Evolutionary conservation across 2,329 filamentous ascomycete species (phyloP), one percentile per base, ranked within the genome.

Genomic region (Colletotrichum sp.): DNA sequence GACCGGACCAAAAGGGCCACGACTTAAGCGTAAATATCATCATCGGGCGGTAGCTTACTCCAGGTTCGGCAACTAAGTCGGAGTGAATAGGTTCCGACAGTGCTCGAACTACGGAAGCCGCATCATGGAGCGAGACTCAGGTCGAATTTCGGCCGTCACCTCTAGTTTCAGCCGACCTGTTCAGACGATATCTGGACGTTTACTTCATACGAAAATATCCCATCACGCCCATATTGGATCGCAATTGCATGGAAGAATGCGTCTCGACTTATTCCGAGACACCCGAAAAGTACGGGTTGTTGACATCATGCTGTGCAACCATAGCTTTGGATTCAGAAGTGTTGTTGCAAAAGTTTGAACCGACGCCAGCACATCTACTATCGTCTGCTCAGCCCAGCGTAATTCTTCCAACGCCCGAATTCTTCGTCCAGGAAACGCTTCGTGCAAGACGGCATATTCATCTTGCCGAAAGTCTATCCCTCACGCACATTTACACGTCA

Each of bases 191-290:
- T 21, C 48, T 84, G 1, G 79, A 83, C 60, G 82, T 79, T 2
- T 84, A 82, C 28, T 83, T 84, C 61, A 79, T 76, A 32, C 82
- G 84, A 67, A 84, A 84, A 67, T 84, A 84, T 21, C 81, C 82
- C 0, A 80, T 84, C 4, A 84, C 82, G 18, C 83, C 83, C 0
- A 81, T 84, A 16, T 28, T 84, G 2, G 69, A 83, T 61, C 79
- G 78, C 2, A 71, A 72, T 12, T n/a, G 78, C 3, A 75, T 80
- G 7, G 76, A 80, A 4, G 70, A 77, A 21, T 73, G 63, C 9
- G 32, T 82, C 10, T 32, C 68, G 13, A 60, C 74, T 13, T 59
- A 79, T 7, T 24, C 71, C 13, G 26, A 66, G 7, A 77, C 72
- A 1, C 78, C 79, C 0, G 80, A 81, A 14, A 74, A 80, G 4